Evolutionary conservation across 1,284 basidiomycete genomes (phyloP).

Genomic region (Leccinum subfulvum): DNA sequence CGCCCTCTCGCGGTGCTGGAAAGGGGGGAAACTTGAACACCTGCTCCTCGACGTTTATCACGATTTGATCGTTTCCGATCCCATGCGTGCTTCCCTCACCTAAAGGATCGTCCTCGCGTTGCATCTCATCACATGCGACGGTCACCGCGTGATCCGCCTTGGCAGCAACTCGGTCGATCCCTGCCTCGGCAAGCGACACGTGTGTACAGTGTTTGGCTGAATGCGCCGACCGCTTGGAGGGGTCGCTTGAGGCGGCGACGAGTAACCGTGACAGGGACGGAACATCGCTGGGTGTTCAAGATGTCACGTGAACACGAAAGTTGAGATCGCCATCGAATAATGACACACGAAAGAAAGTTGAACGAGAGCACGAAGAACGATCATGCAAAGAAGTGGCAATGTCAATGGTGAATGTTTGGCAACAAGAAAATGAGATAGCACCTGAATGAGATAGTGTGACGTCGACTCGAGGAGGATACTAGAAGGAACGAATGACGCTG

Average conservation of each 20-base stretch:
- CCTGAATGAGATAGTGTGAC: constrained; percentile 93
- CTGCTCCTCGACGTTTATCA: too few species aligned
- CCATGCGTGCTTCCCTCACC: too few species aligned
- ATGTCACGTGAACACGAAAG: constrained; percentile 4
- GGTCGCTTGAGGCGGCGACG: constrained; percentile 79
- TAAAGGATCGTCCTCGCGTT: constrained; percentile 36
- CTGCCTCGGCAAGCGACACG: constrained; percentile 82
- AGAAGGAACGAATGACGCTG: not conserved
- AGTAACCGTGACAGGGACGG: constrained; percentile 90
- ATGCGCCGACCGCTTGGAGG: constrained; percentile 58
- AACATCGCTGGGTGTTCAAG: constrained; percentile 59
- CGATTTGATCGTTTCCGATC: too few species aligned
- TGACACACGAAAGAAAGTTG: not conserved
- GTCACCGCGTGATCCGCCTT: constrained; percentile 70
- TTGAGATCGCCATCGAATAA: not conserved
- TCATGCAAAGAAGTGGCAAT: not conserved
- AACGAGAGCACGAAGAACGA: not conserved
- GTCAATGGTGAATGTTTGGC: constrained; percentile 3
- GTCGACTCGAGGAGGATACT: constrained; percentile 93
- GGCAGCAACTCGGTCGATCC: constrained; percentile 75
- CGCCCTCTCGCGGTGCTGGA: too few species aligned
- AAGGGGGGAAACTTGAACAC: too few species aligned
- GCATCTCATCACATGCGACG: constrained; percentile 67
- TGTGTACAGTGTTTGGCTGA: constrained; percentile 64
- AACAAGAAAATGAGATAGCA: constrained; percentile 28